phyloP scores from a whole-genome alignment of 352 stramenopile species.

The Pythium biforme region DNA sequence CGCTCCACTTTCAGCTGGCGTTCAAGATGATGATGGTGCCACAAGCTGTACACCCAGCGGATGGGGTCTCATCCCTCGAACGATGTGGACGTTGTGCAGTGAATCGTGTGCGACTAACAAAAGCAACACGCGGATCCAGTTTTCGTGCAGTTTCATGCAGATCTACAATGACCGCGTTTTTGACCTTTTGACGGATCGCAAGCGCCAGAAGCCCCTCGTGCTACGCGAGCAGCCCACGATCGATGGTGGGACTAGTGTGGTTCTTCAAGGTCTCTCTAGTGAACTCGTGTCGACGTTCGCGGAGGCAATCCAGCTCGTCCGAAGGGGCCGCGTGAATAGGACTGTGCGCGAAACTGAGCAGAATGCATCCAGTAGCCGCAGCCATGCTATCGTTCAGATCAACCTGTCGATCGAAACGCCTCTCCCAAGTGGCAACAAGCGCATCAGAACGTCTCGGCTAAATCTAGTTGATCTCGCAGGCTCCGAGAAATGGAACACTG shows the following conservation, averaged over 20 bases:
- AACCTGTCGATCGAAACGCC: conserved; percentile 51
- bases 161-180: conserved; percentile 95
- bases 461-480: conserved; percentile 82
- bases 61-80: conserved; percentile 83
- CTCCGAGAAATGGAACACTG: conserved; percentile 85
- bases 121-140: conserved; percentile 29
- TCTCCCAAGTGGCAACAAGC: conserved; percentile 34
- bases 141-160: conserved; percentile 90
- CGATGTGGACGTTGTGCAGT: conserved; percentile 67
- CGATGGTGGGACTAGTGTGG: conserved; percentile 54
- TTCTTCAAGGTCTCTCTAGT: conserved; percentile 59
- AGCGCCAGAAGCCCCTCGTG: conserved; percentile 64
- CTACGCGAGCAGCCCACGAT: conserved; percentile 59
- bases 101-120: background rate
- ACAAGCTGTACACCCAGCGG: background rate
- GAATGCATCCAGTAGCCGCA: conserved; percentile 87
- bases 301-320: conserved; percentile 57
- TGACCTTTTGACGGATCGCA: conserved; percentile 82
- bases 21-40: background rate
- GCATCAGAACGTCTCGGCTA: conserved; percentile 48
- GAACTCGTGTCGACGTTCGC: conserved; percentile 39
- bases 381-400: conserved; percentile 91
- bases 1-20: background rate
- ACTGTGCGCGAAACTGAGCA: conserved; percentile 81
- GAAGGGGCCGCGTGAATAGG: conserved; percentile 50